Percentiles rank a stretch among this genome's conserved stretches.
Evolutionary conservation across 2,329 filamentous ascomycete species (phyloP).

Genomic region (Thermoascus crustaceus): DNA sequence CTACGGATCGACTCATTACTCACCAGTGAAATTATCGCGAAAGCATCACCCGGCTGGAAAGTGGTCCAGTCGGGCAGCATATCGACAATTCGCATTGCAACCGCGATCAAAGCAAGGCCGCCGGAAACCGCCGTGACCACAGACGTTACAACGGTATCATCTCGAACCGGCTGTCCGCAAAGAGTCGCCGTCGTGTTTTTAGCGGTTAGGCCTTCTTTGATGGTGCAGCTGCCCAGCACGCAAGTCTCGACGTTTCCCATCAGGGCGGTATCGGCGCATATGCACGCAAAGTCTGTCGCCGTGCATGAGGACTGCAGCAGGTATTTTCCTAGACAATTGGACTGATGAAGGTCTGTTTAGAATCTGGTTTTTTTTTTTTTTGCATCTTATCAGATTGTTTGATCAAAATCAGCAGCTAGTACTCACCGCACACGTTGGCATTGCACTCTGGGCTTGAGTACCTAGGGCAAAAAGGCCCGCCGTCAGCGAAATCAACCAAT

Average conservation of each 20-base stretch:
- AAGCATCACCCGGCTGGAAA: not conserved
- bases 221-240: slow-evolving; percentile 1
- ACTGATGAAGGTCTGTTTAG: not conserved
- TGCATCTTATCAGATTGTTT: no score
- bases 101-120: slow-evolving; percentile 6
- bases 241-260: not conserved
- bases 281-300: not conserved
- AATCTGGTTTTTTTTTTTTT: not conserved
- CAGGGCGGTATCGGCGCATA: not conserved
- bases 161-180: slow-evolving; percentile 1
- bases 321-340: not conserved
- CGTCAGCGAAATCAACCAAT: not conserved
- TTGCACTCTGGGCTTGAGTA: not conserved
- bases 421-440: not conserved
- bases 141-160: not conserved
- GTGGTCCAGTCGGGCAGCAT: not conserved
- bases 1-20: not conserved
- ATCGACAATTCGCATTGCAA: slow-evolving; percentile 8
- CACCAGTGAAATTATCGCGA: not conserved
- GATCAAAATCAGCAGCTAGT: not conserved
- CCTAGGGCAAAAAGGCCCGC: not conserved
- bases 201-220: slow-evolving; percentile 2
- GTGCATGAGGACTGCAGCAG: not conserved
- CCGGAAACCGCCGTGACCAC: slow-evolving; percentile 8
- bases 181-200: slow-evolving; percentile 7